Conservation (phyloP, 2,329 filamentous ascomycete genomes). For the Colletotrichum coccodes region DNA sequence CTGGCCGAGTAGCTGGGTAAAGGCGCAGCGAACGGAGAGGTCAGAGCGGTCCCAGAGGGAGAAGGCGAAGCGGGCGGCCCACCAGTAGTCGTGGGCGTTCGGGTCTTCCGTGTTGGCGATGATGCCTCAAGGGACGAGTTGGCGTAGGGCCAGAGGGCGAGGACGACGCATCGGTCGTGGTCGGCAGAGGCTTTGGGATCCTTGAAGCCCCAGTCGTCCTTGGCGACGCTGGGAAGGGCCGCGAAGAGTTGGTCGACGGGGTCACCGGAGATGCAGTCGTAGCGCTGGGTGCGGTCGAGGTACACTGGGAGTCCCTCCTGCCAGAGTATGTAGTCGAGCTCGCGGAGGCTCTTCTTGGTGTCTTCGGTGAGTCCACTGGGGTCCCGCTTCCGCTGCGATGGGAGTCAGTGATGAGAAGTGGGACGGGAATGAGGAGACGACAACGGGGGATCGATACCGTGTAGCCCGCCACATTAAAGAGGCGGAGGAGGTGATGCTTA, state of each 20-base stretch:
- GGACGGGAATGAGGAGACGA: not conserved
- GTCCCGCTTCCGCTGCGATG: not conserved
- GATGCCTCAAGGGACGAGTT: conserved; percentile 25
- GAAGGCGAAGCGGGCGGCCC: conserved; percentile 26
- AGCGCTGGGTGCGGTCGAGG: conserved; percentile 14
- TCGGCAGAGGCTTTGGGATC: not conserved
- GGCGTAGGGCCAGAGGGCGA: conserved; percentile 30
- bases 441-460: not conserved
- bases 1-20: conserved; percentile 25
- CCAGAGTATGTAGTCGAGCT: conserved; percentile 24
- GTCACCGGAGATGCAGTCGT: conserved; percentile 21
- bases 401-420: not conserved
- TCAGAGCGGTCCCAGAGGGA: conserved; percentile 18
- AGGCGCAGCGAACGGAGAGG: conserved; percentile 17
- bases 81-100: conserved; percentile 23
- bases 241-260: conserved; percentile 22
- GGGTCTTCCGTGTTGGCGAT: not conserved
- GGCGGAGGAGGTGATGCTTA: conserved; percentile 3
- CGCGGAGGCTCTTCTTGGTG: not conserved
- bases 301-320: conserved; percentile 18
- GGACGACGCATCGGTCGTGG: conserved; percentile 8
- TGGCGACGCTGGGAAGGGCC: not conserved
- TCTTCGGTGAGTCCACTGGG: not conserved
- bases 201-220: conserved; percentile 10
- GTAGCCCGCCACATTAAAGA: not conserved